These are phyloP conservation scores for Radiomyces spectabilis DNA, from an alignment of 192 early-diverging fungal genomes.

Conservation along the genomic window DNA sequence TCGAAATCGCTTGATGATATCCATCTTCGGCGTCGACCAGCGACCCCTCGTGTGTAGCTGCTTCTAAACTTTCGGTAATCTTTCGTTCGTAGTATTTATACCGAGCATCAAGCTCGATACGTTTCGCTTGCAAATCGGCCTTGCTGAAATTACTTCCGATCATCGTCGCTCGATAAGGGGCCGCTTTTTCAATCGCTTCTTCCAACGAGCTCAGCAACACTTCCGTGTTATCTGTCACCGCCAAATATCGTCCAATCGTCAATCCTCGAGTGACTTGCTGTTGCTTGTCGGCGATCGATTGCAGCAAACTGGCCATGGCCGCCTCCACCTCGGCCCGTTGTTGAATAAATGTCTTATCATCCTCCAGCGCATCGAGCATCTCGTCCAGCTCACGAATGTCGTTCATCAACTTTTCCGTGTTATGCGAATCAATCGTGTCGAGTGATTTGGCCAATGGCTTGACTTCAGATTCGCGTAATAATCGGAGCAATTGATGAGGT, in stretches of 20 bases:
- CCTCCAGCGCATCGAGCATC: neutral
- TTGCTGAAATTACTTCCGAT: slow-evolving; percentile 10
- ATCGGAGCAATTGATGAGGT: too few relatives aligned
- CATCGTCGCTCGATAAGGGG: slow-evolving; percentile 9
- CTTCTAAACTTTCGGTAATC: neutral
- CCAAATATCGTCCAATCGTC: slow-evolving; percentile 23
- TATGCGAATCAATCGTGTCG: neutral
- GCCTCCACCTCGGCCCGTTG: slow-evolving; percentile 26
- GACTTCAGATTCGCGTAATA: too few relatives aligned
- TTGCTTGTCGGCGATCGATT: slow-evolving; percentile 20
- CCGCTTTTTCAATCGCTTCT: slow-evolving; percentile 22
- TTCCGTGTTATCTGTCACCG: slow-evolving; percentile 27
- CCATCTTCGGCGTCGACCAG: neutral
- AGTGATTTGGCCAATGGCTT: too few relatives aligned
- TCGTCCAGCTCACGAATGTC: neutral
- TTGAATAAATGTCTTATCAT: slow-evolving; percentile 16
- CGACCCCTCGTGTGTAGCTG: neutral
- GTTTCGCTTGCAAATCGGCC: slow-evolving; percentile 28
- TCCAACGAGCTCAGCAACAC: slow-evolving; percentile 25
- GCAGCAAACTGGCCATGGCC: slow-evolving; percentile 12
- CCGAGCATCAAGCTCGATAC: slow-evolving; percentile 33
- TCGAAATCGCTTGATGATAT: neutral
- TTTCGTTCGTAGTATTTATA: slow-evolving; percentile 30
- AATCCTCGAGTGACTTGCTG: slow-evolving; percentile 16
- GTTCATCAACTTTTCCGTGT: neutral